Evolutionary conservation across 192 early-diverging fungal genomes (phyloP).

Genomic region (Coemansia sp.): DNA sequence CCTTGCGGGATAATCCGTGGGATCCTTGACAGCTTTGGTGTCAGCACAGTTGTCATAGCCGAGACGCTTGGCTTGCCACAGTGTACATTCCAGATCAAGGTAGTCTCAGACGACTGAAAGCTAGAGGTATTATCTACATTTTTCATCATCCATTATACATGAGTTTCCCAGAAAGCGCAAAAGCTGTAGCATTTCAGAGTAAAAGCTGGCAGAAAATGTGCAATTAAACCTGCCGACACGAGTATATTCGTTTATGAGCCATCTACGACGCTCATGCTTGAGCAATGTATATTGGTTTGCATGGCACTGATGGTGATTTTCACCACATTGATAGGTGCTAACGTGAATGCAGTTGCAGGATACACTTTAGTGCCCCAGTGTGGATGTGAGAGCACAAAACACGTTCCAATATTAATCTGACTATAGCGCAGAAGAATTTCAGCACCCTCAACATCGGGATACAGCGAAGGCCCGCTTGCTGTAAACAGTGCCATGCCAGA

Average conservation of each 20-base stretch:
- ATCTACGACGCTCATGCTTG: too few species aligned
- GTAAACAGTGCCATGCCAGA: slow-evolving; percentile 73
- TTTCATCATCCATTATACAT: not conserved
- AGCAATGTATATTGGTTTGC: not conserved
- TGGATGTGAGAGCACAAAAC: slow-evolving; percentile 83
- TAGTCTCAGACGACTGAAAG: slow-evolving; percentile 32
- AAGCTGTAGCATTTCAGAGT: too few species aligned
- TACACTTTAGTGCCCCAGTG: slow-evolving; percentile 88
- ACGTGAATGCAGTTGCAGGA: slow-evolving; percentile 83
- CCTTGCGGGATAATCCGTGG: slow-evolving; percentile 98
- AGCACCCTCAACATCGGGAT: slow-evolving; percentile 88
- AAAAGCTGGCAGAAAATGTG: too few species aligned
- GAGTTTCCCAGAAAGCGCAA: not conserved
- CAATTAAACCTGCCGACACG: too few species aligned
- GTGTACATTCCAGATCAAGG: slow-evolving; percentile 64
- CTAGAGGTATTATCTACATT: not conserved
- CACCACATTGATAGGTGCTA: slow-evolving; percentile 64
- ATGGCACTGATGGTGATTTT: slow-evolving; percentile 22
- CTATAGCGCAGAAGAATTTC: slow-evolving; percentile 73
- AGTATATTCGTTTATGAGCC: too few species aligned
- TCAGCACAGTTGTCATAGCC: slow-evolving; percentile 80
- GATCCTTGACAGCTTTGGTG: slow-evolving; percentile 86
- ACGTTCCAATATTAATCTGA: slow-evolving; percentile 78
- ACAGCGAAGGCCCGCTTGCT: slow-evolving; percentile 69
- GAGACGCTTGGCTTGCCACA: slow-evolving; percentile 82